Conservation (phyloP, 2,329 filamentous ascomycete species). For the Epichloe festucae region DNA sequence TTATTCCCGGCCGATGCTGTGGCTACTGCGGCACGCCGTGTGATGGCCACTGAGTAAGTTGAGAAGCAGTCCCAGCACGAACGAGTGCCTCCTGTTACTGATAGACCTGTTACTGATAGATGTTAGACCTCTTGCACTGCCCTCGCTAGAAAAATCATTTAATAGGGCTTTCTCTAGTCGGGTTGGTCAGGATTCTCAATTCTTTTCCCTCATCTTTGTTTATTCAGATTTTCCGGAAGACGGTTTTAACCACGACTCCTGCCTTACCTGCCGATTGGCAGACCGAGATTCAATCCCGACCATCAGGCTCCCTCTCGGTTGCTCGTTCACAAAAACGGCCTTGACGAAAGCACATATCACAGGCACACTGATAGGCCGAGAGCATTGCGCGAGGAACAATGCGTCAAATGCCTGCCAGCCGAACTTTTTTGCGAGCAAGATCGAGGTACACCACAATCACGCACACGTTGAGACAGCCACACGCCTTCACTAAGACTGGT, state of each 20-base stretch:
- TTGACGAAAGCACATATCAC: background rate
- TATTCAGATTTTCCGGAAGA: too few relatives aligned
- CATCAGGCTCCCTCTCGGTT: background rate
- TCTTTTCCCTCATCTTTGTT: background rate
- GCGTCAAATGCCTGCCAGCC: background rate
- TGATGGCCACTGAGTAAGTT: slow-evolving; percentile 8
- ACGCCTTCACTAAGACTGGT: background rate
- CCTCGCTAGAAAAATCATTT: background rate
- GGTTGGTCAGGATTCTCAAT: background rate
- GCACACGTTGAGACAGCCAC: background rate
- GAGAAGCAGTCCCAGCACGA: background rate
- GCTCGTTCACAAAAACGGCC: background rate
- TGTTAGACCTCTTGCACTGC: background rate
- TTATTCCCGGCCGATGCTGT: slow-evolving; percentile 39
- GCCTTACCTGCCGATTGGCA: background rate
- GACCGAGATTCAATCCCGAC: background rate
- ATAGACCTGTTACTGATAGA: background rate
- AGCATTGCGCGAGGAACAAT: background rate
- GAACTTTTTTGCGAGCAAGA: background rate
- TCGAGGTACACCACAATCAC: background rate
- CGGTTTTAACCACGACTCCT: background rate
- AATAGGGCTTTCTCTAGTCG: background rate
- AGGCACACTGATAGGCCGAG: background rate
- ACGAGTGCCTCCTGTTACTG: background rate
- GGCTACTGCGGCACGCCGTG: slow-evolving; percentile 36